A percentile compares a stretch with the other conserved stretches of the same genome.
Evolutionary conservation across 169 alveolate species (phyloP).

Genomic region (Plasmodium vivax): DNA sequence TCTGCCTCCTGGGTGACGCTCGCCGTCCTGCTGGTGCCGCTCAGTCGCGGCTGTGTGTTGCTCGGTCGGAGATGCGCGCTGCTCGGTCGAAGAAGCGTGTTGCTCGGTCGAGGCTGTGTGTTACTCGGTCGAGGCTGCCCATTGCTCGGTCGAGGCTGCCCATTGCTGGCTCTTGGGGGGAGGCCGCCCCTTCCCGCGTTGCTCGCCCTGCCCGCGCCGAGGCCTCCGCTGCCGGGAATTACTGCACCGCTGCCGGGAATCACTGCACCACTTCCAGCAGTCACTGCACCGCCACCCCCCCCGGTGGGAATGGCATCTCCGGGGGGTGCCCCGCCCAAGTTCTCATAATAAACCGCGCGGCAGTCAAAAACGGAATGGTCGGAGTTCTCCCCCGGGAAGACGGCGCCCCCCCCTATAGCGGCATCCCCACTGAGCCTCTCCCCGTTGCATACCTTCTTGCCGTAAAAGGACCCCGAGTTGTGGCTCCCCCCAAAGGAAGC

Average conservation of each 20-base stretch:
- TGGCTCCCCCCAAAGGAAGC: too few relatives aligned
- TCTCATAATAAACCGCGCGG: constrained; percentile 15
- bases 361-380: constrained; percentile 23
- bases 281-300: background rate
- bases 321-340: background rate
- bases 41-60: background rate
- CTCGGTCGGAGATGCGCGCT: background rate
- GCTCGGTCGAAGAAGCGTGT: background rate
- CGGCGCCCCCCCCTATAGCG: background rate
- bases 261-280: background rate
- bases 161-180: background rate
- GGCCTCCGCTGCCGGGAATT: background rate
- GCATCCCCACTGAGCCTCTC: background rate
- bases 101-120: too few relatives aligned
- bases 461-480: background rate
- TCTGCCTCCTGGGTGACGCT: background rate
- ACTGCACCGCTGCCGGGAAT: background rate
- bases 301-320: background rate
- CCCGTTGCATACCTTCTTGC: constrained; percentile 19
- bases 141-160: too few relatives aligned
- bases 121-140: too few relatives aligned
- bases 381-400: background rate
- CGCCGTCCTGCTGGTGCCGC: background rate
- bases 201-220: background rate
- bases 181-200: background rate